Percentiles rank a stretch among this genome's conserved stretches.
These are phyloP conservation scores for Silene noctiflora DNA, from an alignment of 179 eudicot species.

Conservation along the genomic window DNA sequence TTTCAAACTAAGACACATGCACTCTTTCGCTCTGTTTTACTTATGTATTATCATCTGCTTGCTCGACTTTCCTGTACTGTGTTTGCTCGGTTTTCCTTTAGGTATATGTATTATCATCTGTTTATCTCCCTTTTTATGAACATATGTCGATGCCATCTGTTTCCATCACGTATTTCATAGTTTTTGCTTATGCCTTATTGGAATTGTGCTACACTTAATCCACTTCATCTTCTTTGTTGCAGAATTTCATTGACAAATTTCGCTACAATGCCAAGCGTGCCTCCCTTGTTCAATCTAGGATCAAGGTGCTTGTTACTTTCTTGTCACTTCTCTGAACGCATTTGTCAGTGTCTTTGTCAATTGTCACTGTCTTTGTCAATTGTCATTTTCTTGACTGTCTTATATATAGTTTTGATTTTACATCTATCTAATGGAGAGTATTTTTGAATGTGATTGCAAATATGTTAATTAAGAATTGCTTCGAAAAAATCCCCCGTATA, in stretches of 20 bases:
- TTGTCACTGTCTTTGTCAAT: background rate
- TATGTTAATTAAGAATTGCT: background rate
- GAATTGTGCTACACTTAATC: constrained; percentile 13
- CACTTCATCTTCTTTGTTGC: constrained; percentile 36
- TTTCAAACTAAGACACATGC: background rate
- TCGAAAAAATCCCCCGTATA: background rate
- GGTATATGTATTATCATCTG: background rate
- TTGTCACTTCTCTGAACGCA: background rate
- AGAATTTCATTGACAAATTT: constrained; percentile 90
- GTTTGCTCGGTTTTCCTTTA: too few species aligned
- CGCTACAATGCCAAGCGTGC: constrained; percentile 99
- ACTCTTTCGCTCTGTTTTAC: background rate
- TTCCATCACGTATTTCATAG: background rate
- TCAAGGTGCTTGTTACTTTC: constrained; percentile 58
- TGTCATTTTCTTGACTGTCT: background rate
- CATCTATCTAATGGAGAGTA: background rate
- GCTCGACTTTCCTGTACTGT: background rate
- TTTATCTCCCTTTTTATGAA: background rate
- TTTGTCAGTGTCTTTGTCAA: background rate
- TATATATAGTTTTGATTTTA: background rate
- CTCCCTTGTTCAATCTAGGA: constrained; percentile 98
- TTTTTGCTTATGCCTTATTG: constrained; percentile 9
- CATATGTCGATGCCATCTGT: background rate
- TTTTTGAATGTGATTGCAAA: background rate
- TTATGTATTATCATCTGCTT: background rate